phyloP scores from a whole-genome alignment of 2,329 filamentous ascomycete species.

The Trichoderma koningiopsis region DNA sequence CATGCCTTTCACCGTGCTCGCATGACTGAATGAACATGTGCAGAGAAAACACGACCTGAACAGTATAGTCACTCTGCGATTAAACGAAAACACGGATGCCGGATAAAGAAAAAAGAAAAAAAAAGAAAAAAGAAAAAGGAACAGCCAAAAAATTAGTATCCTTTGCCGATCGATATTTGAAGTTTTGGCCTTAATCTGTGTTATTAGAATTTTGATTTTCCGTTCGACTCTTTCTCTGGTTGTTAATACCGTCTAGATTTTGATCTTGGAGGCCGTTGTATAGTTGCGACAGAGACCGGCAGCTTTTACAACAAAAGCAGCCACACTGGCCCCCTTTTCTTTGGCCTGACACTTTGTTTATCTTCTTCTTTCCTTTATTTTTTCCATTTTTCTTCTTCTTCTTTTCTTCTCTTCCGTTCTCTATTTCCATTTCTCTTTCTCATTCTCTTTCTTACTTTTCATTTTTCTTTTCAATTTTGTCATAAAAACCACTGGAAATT shows the following conservation, averaged over 20 bases:
- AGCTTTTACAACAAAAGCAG: slow-evolving; percentile 1
- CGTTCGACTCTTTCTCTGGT: background rate
- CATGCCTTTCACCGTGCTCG: slow-evolving; percentile 18
- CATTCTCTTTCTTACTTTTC: too few species aligned
- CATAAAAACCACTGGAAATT: slow-evolving; percentile 1
- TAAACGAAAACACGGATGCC: slow-evolving; percentile 2
- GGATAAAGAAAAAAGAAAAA: background rate
- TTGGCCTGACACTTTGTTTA: background rate
- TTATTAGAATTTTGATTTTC: slow-evolving; percentile 28
- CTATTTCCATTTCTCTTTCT: too few species aligned
- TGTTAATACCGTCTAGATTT: background rate
- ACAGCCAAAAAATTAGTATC: background rate
- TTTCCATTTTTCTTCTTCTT: too few species aligned
- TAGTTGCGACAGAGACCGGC: slow-evolving; percentile 21
- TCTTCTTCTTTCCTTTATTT: slow-evolving; percentile 20
- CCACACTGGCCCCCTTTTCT: background rate
- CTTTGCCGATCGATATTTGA: slow-evolving; percentile 15
- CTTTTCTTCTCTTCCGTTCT: too few species aligned
- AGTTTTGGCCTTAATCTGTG: slow-evolving; percentile 27
- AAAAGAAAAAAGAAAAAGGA: background rate
- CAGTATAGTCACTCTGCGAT: background rate
- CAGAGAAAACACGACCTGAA: slow-evolving; percentile 7
- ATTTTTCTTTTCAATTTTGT: slow-evolving; percentile 19
- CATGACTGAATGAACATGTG: slow-evolving; percentile 29
- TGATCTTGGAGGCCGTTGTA: slow-evolving; percentile 24